These are phyloP conservation scores for Pythium aquatile DNA, from an alignment of 352 stramenopile genomes.

Conservation along the genomic window DNA sequence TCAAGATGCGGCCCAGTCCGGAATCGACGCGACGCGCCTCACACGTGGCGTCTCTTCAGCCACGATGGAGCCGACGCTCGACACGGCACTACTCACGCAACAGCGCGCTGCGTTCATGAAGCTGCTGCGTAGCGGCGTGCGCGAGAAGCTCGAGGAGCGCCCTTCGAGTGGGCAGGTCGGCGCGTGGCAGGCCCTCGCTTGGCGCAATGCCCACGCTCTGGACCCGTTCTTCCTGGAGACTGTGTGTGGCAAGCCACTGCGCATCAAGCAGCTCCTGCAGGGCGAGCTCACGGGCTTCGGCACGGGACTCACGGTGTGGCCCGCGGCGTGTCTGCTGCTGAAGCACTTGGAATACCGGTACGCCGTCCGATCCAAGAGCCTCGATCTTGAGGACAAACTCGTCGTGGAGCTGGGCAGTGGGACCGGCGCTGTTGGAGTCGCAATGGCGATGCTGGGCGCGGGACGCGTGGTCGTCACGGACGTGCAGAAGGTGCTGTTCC, in stretches of 20 bases:
- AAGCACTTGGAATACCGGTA: conserved; percentile 77
- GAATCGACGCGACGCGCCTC: not conserved
- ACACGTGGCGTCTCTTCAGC: not conserved
- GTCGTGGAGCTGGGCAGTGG: conserved; percentile 91
- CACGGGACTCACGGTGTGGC: conserved; percentile 81
- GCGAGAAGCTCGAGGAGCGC: conserved; percentile 43
- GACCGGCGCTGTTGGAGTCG: conserved; percentile 90
- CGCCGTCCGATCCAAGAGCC: not conserved
- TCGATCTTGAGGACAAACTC: conserved; percentile 33
- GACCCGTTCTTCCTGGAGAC: conserved; percentile 61
- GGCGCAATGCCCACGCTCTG: conserved; percentile 71
- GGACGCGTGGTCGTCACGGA: conserved; percentile 89
- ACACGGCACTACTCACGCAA: conserved; percentile 1
- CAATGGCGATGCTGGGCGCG: conserved; percentile 82
- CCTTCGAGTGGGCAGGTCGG: conserved; percentile 13
- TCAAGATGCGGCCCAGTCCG: conserved; percentile 2
- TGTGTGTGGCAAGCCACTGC: conserved; percentile 40
- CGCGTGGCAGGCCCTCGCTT: conserved; percentile 70
- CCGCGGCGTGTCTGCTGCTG: conserved; percentile 73
- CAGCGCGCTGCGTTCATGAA: conserved; percentile 29
- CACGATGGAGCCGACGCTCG: not conserved
- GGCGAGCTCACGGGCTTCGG: conserved; percentile 80
- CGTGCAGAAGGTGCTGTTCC: conserved; percentile 83
- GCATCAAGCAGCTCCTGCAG: conserved; percentile 73
- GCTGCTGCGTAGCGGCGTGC: conserved; percentile 62